These are phyloP conservation scores for Xerophyta viscosa DNA, from an alignment of 106 monocot species.

Conservation along the genomic window DNA sequence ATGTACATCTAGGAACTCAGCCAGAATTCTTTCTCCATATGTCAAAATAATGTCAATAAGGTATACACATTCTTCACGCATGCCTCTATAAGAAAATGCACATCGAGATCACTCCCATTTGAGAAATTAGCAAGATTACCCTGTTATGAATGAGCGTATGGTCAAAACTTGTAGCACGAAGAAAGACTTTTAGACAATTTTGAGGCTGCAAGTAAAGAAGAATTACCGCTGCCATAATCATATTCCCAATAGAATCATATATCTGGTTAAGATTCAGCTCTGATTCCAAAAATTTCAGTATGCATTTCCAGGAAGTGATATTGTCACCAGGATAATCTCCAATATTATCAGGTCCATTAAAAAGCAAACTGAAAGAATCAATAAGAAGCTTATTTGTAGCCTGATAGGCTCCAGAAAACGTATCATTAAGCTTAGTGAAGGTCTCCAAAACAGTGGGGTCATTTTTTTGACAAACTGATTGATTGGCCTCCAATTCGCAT, in stretches of 20 bases:
- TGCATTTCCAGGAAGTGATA: slow-evolving; percentile 53
- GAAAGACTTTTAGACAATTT: neutral
- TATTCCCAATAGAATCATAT: slow-evolving; percentile 19
- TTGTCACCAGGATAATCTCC: slow-evolving; percentile 14
- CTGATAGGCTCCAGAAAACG: slow-evolving; percentile 17
- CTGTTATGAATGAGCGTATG: slow-evolving; percentile 20
- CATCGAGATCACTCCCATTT: slow-evolving; percentile 23
- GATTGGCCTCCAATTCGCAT: slow-evolving; percentile 5
- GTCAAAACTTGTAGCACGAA: neutral
- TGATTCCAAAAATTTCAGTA: slow-evolving; percentile 28
- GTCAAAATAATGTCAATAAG: slow-evolving; percentile 30
- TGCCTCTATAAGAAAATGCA: slow-evolving; percentile 22
- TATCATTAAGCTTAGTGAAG: slow-evolving; percentile 10
- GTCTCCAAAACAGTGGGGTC: neutral
- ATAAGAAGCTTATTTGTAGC: slow-evolving; percentile 14
- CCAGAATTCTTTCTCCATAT: slow-evolving; percentile 41
- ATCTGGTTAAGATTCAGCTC: slow-evolving; percentile 46
- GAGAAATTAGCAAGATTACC: slow-evolving; percentile 24
- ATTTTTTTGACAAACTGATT: slow-evolving; percentile 12
- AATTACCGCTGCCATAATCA: slow-evolving; percentile 39
- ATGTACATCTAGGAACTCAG: slow-evolving; percentile 67
- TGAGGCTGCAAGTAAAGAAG: neutral
- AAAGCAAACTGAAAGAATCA: slow-evolving; percentile 9
- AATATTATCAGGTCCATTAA: slow-evolving; percentile 3
- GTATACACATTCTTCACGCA: slow-evolving; percentile 26